Evolutionary conservation across 768 basidiomycete species (phyloP).

Genomic region (Xerocomellus amylosporus): DNA sequence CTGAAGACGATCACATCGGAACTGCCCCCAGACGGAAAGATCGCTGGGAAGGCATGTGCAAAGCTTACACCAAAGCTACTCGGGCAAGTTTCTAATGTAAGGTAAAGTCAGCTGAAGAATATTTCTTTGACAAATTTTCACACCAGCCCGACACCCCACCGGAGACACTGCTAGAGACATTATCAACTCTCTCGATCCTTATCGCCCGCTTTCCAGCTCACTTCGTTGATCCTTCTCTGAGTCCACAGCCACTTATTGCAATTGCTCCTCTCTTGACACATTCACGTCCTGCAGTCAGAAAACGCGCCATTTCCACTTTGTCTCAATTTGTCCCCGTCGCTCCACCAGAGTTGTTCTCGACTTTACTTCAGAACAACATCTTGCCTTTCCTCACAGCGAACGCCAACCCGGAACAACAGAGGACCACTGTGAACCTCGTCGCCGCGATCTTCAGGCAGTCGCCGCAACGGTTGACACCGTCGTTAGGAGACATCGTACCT

Average conservation of each 20-base stretch:
- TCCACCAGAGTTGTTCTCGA: conserved; percentile 55
- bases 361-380: conserved; percentile 58
- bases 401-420: conserved; percentile 63
- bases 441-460: conserved; percentile 78
- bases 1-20: conserved; percentile 94
- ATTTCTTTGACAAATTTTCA: conserved; percentile 6
- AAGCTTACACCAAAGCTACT: conserved; percentile 85
- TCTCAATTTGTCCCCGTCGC: conserved; percentile 82
- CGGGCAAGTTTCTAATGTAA: conserved; percentile 71
- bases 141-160: conserved; percentile 63
- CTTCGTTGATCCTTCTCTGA: conserved; percentile 50
- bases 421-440: conserved; percentile 74
- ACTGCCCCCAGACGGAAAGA: conserved; percentile 76
- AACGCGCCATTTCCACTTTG: conserved; percentile 84
- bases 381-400: conserved; percentile 54
- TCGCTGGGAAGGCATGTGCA: conserved; percentile 74
- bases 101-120: conserved; percentile 11
- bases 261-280: conserved; percentile 74
- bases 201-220: conserved; percentile 79
- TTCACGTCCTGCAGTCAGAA: conserved; percentile 81
- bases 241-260: conserved; percentile 60
- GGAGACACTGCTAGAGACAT: conserved; percentile 78
- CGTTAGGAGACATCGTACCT: conserved; percentile 62
- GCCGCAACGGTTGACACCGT: conserved; percentile 60
- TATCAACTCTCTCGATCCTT: conserved; percentile 84